Percentiles rank a stretch among this genome's conserved stretches.
These are phyloP conservation scores for Blumeriella jaapii DNA, from an alignment of 2,329 filamentous ascomycete species.

Conservation along the genomic window DNA sequence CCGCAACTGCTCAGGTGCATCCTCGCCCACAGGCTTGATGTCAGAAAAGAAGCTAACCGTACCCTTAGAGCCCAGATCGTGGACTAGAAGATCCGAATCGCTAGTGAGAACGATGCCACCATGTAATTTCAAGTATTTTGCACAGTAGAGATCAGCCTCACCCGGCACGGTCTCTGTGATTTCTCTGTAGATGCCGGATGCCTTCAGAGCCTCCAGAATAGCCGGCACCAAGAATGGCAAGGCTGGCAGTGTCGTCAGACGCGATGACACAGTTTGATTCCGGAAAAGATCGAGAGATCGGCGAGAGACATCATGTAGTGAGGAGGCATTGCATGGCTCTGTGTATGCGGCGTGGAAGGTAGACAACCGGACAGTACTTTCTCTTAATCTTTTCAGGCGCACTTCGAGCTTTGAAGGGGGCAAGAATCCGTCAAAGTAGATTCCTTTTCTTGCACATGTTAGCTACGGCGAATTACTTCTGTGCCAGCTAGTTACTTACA, in stretches of 20 bases:
- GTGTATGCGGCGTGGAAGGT: slow-evolving; percentile 18
- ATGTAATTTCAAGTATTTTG: slow-evolving; percentile 43
- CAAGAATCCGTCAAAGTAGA: slow-evolving; percentile 81
- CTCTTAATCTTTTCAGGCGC: slow-evolving; percentile 18
- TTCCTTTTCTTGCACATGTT: slow-evolving; percentile 40
- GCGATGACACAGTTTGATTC: slow-evolving; percentile 13
- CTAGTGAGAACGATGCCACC: slow-evolving; percentile 57
- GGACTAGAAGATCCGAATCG: slow-evolving; percentile 78
- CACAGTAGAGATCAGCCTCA: slow-evolving; percentile 78
- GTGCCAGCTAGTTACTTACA: too few relatives aligned
- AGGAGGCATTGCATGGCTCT: slow-evolving; percentile 10
- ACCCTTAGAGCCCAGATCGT: slow-evolving; percentile 52
- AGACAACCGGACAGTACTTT: slow-evolving; percentile 18
- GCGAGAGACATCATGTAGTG: slow-evolving; percentile 14
- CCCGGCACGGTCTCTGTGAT: slow-evolving; percentile 56
- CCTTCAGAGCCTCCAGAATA: slow-evolving; percentile 57
- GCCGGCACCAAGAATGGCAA: slow-evolving; percentile 65
- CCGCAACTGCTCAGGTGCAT: slow-evolving; percentile 16
- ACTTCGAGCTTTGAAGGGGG: slow-evolving; percentile 35
- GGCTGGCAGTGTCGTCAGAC: slow-evolving; percentile 29
- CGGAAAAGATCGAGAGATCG: slow-evolving; percentile 14
- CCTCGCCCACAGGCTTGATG: slow-evolving; percentile 28
- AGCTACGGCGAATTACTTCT: too few relatives aligned
- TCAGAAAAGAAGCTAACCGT: slow-evolving; percentile 59
- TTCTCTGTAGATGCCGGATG: slow-evolving; percentile 31